Conservation (phyloP, 2,329 filamentous ascomycete species). For the Ophiosphaerella korrae region DNA sequence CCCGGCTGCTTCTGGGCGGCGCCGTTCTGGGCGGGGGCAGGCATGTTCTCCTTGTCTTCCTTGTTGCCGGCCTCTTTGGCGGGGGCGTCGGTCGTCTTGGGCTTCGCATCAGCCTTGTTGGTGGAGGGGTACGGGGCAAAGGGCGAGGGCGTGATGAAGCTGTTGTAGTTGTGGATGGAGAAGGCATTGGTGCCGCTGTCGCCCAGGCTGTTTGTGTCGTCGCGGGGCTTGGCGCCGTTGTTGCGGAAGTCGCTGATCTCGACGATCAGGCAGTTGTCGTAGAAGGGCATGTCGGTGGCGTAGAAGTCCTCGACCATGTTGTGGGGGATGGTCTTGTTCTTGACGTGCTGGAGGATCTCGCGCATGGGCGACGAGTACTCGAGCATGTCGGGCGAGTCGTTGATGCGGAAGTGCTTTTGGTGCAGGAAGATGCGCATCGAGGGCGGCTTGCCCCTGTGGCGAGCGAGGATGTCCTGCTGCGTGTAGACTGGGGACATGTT, state of each 20-base stretch:
- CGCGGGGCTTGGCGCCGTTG: constrained; percentile 62
- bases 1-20: constrained; percentile 52
- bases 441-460: constrained; percentile 73
- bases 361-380: constrained; percentile 92
- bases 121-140: constrained; percentile 71
- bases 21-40: constrained; percentile 56
- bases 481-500: constrained; percentile 65
- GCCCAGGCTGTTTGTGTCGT: constrained; percentile 54
- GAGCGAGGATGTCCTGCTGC: constrained; percentile 79
- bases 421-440: constrained; percentile 88
- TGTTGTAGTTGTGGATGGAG: constrained; percentile 91
- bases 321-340: constrained; percentile 79
- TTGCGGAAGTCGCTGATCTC: constrained; percentile 89
- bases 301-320: constrained; percentile 83
- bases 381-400: constrained; percentile 91
- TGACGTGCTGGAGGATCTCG: constrained; percentile 77
- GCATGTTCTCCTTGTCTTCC: constrained; percentile 63
- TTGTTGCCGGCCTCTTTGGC: constrained; percentile 47
- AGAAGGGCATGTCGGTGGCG: constrained; percentile 75
- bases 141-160: constrained; percentile 86
- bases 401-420: constrained; percentile 77
- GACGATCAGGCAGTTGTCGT: constrained; percentile 91
- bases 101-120: constrained; percentile 31
- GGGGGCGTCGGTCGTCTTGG: constrained; percentile 26
- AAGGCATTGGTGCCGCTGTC: constrained; percentile 69